A percentile compares a stretch with the other conserved stretches of the same genome.
phyloP scores from a whole-genome alignment of 148 eudicot species.

The Spergularia marina region DNA sequence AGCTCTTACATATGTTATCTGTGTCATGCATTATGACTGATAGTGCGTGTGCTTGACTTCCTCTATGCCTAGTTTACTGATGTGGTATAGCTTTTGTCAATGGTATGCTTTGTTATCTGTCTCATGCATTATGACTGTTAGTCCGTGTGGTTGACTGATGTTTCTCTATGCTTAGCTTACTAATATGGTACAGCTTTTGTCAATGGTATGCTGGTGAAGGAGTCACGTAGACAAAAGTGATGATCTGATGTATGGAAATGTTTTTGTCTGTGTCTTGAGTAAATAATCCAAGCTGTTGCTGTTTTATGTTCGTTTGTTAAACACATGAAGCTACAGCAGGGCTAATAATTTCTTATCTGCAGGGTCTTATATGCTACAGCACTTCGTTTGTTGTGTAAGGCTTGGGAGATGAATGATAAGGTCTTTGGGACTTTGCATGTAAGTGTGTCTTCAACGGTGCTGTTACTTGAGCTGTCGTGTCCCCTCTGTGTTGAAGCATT shows the following conservation, averaged over 20 bases:
- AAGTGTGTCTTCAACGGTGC: constrained; percentile 9
- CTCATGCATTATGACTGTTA: neutral
- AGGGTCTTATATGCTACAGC: constrained; percentile 80
- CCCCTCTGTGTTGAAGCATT: neutral
- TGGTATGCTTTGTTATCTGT: neutral
- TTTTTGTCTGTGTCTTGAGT: constrained; percentile 1
- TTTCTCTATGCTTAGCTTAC: neutral
- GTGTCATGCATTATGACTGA: no score
- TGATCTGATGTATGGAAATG: constrained; percentile 2
- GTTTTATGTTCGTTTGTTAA: neutral
- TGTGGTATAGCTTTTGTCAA: neutral
- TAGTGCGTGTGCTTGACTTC: neutral
- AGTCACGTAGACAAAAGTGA: neutral
- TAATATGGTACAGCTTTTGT: neutral
- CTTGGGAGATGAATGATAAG: constrained; percentile 95
- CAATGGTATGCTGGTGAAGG: neutral
- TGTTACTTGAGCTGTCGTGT: neutral
- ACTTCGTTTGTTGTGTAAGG: constrained; percentile 78
- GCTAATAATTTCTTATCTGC: constrained; percentile 23
- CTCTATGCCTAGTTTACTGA: neutral
- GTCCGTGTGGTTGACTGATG: neutral
- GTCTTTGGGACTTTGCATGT: constrained; percentile 84
- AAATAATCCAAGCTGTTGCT: neutral
- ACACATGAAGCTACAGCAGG: constrained; percentile 2
- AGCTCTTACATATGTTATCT: neutral